Percentiles rank a stretch among this genome's conserved stretches.
phyloP scores from a whole-genome alignment of 108 stramenopile species.

The Parietichytrium sp. region DNA sequence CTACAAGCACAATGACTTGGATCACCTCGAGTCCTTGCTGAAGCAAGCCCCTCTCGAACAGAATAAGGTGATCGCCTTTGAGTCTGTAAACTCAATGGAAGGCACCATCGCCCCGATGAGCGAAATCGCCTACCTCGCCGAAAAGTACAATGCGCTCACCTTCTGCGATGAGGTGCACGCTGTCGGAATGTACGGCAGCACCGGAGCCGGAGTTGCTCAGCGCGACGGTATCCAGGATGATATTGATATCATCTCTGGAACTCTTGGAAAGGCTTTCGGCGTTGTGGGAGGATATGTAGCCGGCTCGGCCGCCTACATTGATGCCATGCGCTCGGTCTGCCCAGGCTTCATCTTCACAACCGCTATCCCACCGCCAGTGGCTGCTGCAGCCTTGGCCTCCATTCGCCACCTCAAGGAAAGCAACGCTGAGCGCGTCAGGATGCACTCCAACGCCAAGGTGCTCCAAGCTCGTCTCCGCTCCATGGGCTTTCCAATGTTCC shows the following conservation, averaged over 20 bases:
- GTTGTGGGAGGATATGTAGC: slow-evolving; percentile 43
- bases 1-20: slow-evolving; percentile 44
- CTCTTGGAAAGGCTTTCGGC: slow-evolving; percentile 47
- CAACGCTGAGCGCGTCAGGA: slow-evolving; percentile 34
- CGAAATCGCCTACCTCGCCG: slow-evolving; percentile 42
- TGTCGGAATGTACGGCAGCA: slow-evolving; percentile 42
- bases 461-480: slow-evolving; percentile 35
- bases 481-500: slow-evolving; percentile 35
- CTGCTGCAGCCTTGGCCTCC: slow-evolving; percentile 28
- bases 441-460: slow-evolving; percentile 40
- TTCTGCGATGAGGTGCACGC: slow-evolving; percentile 49
- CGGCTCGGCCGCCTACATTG: slow-evolving; percentile 34
- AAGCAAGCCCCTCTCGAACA: not conserved
- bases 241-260: slow-evolving; percentile 44
- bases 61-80: slow-evolving; percentile 47
- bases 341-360: slow-evolving; percentile 48
- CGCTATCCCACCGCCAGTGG: slow-evolving; percentile 34
- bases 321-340: slow-evolving; percentile 38
- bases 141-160: slow-evolving; percentile 46
- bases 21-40: slow-evolving; percentile 36
- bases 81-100: slow-evolving; percentile 45
- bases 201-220: slow-evolving; percentile 37
- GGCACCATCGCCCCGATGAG: slow-evolving; percentile 40
- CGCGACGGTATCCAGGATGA: slow-evolving; percentile 21
- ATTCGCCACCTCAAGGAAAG: slow-evolving; percentile 34